Percentiles rank a stretch among this genome's conserved stretches.
Conservation (phyloP, 495 filamentous ascomycete genomes). For the Gamarada debralockiae region DNA sequence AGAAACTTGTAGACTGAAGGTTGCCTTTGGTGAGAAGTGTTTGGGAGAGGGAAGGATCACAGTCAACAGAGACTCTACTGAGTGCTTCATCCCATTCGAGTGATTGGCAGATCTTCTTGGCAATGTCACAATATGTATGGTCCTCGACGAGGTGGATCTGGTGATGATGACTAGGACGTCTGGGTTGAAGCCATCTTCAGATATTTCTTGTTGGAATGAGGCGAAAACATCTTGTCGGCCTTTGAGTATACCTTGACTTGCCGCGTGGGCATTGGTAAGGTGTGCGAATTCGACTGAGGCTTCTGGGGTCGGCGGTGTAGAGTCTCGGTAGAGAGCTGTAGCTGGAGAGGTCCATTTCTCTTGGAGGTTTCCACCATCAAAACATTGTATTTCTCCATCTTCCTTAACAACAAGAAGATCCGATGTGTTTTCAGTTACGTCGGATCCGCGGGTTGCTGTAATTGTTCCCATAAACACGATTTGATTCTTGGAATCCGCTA, state of each 20-base stretch:
- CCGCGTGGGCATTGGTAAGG: constrained; percentile 34
- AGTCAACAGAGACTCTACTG: constrained; percentile 19
- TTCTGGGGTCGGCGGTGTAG: constrained; percentile 17
- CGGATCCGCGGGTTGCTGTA: constrained; percentile 1
- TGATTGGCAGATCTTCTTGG: constrained; percentile 21
- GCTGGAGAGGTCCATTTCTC: constrained; percentile 35
- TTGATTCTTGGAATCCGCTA: constrained; percentile 12
- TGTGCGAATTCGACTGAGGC: constrained; percentile 33
- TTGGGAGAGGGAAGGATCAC: constrained; percentile 1
- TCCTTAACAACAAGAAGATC: constrained; percentile 32
- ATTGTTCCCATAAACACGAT: constrained; percentile 17
- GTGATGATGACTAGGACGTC: constrained; percentile 45
- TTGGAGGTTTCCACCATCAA: constrained; percentile 30
- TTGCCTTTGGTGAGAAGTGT: not conserved
- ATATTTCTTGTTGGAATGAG: constrained; percentile 30
- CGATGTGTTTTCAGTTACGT: not conserved
- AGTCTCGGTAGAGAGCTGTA: constrained; percentile 11
- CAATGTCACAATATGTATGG: constrained; percentile 43
- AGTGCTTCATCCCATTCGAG: constrained; percentile 4
- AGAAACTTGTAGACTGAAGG: constrained; percentile 50
- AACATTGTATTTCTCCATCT: constrained; percentile 46
- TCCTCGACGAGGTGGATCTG: constrained; percentile 26
- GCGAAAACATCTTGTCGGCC: constrained; percentile 36
- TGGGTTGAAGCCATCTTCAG: constrained; percentile 40
- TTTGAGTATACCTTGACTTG: constrained; percentile 40